A percentile compares a stretch with the other conserved stretches of the same genome.
Conservation (phyloP, 768 basidiomycete genomes). For the Psilocybe azurescens region DNA sequence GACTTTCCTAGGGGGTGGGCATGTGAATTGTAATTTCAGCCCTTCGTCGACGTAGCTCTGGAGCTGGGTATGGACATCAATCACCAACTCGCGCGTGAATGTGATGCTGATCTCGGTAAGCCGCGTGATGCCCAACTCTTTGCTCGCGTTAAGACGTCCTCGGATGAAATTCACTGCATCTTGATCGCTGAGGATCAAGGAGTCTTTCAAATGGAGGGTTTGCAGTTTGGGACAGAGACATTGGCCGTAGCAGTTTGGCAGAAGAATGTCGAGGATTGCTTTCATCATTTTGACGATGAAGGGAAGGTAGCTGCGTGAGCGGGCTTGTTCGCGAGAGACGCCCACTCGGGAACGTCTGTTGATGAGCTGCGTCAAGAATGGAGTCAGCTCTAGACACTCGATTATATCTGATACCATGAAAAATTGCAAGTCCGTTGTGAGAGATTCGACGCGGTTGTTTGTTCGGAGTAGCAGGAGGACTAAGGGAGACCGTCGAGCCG, state of each 20-base stretch:
- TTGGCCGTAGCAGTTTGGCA: not conserved
- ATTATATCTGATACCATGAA: slow-evolving; percentile 16
- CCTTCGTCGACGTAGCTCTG: not conserved
- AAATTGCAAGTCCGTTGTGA: slow-evolving; percentile 17
- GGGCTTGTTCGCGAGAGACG: slow-evolving; percentile 12
- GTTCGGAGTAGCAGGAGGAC: slow-evolving; percentile 15
- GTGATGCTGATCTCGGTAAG: slow-evolving; percentile 5
- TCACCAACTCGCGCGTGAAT: not conserved
- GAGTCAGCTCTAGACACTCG: slow-evolving; percentile 11
- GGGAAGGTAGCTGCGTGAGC: not conserved
- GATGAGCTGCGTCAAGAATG: slow-evolving; percentile 9
- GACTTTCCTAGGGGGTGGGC: slow-evolving; percentile 5
- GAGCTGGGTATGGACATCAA: slow-evolving; percentile 2
- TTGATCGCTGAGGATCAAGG: not conserved
- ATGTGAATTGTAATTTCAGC: slow-evolving; percentile 9
- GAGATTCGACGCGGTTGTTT: slow-evolving; percentile 2
- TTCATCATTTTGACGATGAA: slow-evolving; percentile 5
- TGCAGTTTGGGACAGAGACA: slow-evolving; percentile 10
- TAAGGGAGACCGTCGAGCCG: slow-evolving; percentile 8
- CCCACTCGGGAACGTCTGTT: slow-evolving; percentile 9
- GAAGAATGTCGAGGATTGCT: slow-evolving; percentile 14
- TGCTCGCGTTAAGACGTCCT: not conserved
- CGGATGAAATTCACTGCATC: slow-evolving; percentile 9
- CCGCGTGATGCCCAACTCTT: not conserved
- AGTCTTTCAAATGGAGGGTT: slow-evolving; percentile 8